A percentile compares a stretch with the other conserved stretches of the same genome.
These are phyloP conservation scores for Trichomonas tenax DNA, from an alignment of 208 protist genomes.

Conservation along the genomic window DNA sequence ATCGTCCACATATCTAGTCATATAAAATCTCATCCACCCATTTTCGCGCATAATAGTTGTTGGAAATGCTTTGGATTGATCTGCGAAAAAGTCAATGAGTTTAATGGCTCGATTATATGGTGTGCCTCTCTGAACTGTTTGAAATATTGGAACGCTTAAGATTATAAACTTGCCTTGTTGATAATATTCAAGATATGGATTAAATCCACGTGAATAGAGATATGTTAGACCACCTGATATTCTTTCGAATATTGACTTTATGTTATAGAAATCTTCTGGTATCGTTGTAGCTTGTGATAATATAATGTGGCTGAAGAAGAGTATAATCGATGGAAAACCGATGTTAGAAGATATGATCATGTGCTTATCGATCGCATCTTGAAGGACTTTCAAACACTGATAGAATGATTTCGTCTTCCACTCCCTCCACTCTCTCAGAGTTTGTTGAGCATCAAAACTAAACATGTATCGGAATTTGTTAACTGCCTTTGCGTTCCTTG, in stretches of 20 bases:
- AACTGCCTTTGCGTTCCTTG: neutral
- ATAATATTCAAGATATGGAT: neutral
- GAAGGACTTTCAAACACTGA: neutral
- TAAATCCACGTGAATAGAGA: neutral
- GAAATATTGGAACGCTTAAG: neutral
- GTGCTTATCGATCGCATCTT: neutral
- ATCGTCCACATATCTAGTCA: neutral
- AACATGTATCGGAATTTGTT: neutral
- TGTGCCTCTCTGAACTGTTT: neutral
- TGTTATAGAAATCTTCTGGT: neutral
- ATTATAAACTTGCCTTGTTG: neutral
- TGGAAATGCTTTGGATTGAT: neutral
- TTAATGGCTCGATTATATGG: neutral
- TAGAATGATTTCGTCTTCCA: neutral
- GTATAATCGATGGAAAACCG: neutral
- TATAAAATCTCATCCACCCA: neutral
- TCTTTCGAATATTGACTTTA: neutral
- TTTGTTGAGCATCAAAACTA: neutral
- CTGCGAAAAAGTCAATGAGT: neutral
- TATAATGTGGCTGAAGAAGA: neutral
- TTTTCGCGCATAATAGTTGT: neutral
- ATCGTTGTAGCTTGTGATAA: neutral
- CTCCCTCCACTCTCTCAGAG: neutral
- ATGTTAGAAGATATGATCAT: neutral
- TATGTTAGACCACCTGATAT: neutral